Percentiles rank a stretch among this genome's conserved stretches.
phyloP scores from a whole-genome alignment of 805 yeast genomes.

The Candida nitratophila region DNA sequence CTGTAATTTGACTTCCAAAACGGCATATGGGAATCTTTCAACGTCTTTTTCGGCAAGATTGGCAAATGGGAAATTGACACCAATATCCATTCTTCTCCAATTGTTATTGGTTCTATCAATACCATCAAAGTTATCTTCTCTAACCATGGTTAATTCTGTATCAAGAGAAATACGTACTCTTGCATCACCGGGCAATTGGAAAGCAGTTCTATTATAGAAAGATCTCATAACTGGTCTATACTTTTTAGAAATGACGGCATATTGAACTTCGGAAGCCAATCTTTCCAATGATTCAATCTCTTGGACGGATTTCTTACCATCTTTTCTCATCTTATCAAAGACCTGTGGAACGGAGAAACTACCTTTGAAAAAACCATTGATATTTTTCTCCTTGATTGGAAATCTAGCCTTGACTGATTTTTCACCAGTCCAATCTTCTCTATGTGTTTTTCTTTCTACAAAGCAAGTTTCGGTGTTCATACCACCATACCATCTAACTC shows the following conservation, averaged over 20 bases:
- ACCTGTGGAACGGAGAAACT: constrained; percentile 81
- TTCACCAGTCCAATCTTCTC: constrained; percentile 99
- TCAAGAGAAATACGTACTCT: constrained; percentile 97
- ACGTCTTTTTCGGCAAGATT: constrained; percentile 81
- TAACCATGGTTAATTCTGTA: constrained; percentile 93
- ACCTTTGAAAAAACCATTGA: constrained; percentile 79
- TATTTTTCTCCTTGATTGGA: constrained; percentile 83
- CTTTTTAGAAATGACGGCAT: constrained; percentile 74
- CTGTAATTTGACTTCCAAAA: constrained; percentile 92
- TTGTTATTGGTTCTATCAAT: constrained; percentile 81
- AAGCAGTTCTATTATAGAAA: constrained; percentile 96
- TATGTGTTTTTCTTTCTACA: constrained; percentile 94
- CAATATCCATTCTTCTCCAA: constrained; percentile 99
- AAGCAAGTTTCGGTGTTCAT: constrained; percentile 89
- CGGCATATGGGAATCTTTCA: constrained; percentile 95
- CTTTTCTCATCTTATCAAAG: constrained; percentile 87
- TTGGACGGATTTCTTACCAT: constrained; percentile 77
- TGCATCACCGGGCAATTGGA: constrained; percentile 99
- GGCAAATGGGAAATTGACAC: constrained; percentile 90
- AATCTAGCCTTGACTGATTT: constrained; percentile 98
- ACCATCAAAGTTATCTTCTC: constrained; percentile 97
- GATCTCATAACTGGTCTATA: constrained; percentile 93
- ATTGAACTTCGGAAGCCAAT: constrained; percentile 88
- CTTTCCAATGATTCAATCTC: constrained; percentile 92
- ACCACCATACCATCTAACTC: constrained; percentile 99